These are phyloP conservation scores for Micractinium conductrix DNA, from an alignment of 139 green algal species.

Conservation along the genomic window DNA sequence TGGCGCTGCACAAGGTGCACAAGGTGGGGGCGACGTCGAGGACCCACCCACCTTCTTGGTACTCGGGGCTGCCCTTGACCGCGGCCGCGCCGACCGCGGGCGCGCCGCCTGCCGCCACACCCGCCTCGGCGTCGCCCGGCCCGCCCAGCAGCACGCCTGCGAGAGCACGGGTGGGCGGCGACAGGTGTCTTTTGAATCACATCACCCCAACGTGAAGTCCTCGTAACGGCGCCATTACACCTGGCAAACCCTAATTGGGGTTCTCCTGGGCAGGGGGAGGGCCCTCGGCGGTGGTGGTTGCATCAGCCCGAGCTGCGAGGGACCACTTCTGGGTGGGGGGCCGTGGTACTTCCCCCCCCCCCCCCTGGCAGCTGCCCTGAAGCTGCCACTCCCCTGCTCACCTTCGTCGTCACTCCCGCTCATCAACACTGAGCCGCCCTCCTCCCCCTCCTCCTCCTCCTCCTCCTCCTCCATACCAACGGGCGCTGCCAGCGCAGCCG, in stretches of 20 bases:
- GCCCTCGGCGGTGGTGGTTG: too few species aligned
- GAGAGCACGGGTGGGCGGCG: too few species aligned
- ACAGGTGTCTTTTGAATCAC: too few species aligned
- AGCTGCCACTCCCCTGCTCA: too few species aligned
- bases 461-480: background rate
- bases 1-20: background rate
- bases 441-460: background rate
- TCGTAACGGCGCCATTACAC: too few species aligned
- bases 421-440: background rate
- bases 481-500: background rate
- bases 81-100: background rate
- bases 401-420: conserved; percentile 26
- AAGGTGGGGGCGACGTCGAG: background rate
- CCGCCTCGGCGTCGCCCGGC: background rate
- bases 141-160: conserved; percentile 18
- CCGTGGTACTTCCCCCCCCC: too few species aligned
- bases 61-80: conserved; percentile 25
- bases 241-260: too few species aligned
- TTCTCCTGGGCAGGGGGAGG: too few species aligned
- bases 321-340: too few species aligned
- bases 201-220: too few species aligned
- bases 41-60: background rate
- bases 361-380: too few species aligned
- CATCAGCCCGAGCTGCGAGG: too few species aligned
- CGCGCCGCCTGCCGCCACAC: background rate